Evolutionary conservation across 2,329 filamentous ascomycete genomes (phyloP), one percentile per base, ranked within the genome.

Genomic region (Aspergillus ochraceus): DNA sequence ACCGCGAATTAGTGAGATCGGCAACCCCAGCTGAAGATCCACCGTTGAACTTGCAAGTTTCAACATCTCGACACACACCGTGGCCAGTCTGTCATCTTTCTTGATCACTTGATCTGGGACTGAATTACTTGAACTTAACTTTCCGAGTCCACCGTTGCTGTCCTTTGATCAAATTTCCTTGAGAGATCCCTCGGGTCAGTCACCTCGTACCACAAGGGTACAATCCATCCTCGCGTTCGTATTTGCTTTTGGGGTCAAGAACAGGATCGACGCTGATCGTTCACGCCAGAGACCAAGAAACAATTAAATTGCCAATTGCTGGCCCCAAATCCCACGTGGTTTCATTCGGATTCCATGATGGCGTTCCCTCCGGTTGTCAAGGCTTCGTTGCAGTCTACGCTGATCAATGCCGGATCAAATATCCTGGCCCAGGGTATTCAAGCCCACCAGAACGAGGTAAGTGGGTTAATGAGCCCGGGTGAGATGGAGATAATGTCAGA

Each of bases 351-450:
- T 26, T 55, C 20, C 45, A 22, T 32, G 9, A 73, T 72, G 71
- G 63, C 67, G 8, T 49, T 70, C 3, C 82, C 82, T 42, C 81
- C 80, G 2, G 82, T 86, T 62, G 73, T 80, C 52, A 79, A 77
- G 61, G 82, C 84, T 55, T 84, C 83, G 30, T 65, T 86, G 32
- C 84, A 85, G 69, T 81, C 84, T 20, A 77, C 80, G 8, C 70
- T 76, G 47, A 77, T 86, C 10, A 84, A 83, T 22, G 80, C 80
- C 6, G 73, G 76, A 17, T 86, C 84, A 32, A 86, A 86, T 66
- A 69, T 86, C 46, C 72, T 84, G 54, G 84, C 84, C 24, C 84
- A 87, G 66, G 73, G 80, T 32, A 80, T 86, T 64, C 76, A 81
- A 45, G 78, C 83, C 17, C 82, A 81, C 64, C 78, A 78, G 60